Evolutionary conservation across 1,284 basidiomycete species (phyloP).

Genomic region (Cutaneotrichosporon cutaneum): DNA sequence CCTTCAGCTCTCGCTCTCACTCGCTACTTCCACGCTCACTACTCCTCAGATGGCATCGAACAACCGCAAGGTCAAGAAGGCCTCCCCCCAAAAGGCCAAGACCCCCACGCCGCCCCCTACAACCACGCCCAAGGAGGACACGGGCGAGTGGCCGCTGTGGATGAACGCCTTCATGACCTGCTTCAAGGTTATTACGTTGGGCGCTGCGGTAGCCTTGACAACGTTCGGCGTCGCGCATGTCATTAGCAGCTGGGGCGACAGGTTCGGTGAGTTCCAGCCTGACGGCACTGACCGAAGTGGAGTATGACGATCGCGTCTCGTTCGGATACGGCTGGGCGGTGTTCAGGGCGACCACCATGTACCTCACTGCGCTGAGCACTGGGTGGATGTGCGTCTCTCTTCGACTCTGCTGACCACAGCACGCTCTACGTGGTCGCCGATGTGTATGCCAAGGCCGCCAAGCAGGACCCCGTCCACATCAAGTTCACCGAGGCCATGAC

Average conservation of each 20-base stretch:
- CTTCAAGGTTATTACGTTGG: background rate
- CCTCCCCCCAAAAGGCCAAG: background rate
- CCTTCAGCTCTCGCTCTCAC: background rate
- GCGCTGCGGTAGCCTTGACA: background rate
- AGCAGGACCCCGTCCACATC: background rate
- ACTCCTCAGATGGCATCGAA: background rate
- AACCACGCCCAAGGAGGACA: background rate
- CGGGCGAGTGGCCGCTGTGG: constrained; percentile 2
- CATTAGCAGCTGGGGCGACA: background rate
- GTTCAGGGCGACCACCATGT: background rate
- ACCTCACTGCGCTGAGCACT: background rate
- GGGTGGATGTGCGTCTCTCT: constrained; percentile 2
- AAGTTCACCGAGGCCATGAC: constrained; percentile 8
- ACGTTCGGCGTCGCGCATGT: background rate
- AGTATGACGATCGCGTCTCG: background rate
- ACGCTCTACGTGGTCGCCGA: constrained; percentile 5
- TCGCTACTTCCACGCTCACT: background rate
- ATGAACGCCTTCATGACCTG: constrained; percentile 4
- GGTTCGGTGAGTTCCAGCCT: background rate
- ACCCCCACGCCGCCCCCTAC: background rate
- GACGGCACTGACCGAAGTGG: background rate
- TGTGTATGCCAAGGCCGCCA: background rate
- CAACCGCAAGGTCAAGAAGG: background rate
- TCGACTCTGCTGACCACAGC: background rate
- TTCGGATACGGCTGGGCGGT: background rate